Evolutionary conservation across 345 rosid genomes (phyloP).

Genomic region (Euphorbia lathyris): DNA sequence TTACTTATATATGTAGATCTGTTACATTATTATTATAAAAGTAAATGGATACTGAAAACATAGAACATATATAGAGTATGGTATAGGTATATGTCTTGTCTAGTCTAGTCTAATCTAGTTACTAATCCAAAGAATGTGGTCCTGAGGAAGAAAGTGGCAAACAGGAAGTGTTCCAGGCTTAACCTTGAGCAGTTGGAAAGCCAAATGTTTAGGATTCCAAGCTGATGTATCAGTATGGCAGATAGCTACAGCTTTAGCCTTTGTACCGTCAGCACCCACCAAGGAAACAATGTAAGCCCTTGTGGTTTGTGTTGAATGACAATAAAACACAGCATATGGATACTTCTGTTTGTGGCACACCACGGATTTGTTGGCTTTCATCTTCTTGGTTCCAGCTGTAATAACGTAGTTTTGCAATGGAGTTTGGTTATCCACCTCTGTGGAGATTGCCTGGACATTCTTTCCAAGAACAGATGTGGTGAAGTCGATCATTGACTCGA

Average conservation of each 20-base stretch:
- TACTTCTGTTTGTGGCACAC: slow-evolving; percentile 86
- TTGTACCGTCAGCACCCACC: slow-evolving; percentile 57
- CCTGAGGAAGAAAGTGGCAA: slow-evolving; percentile 28
- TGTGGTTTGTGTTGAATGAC: slow-evolving; percentile 60
- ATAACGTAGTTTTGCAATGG: slow-evolving; percentile 49
- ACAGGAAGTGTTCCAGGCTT: slow-evolving; percentile 24
- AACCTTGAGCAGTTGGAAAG: slow-evolving; percentile 22
- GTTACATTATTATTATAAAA: too few relatives aligned
- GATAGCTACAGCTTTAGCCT: slow-evolving; percentile 64
- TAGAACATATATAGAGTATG: too few relatives aligned
- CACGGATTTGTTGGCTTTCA: slow-evolving; percentile 41
- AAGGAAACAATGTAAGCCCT: slow-evolving; percentile 54
- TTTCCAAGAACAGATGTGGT: slow-evolving; percentile 63
- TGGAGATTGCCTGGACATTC: slow-evolving; percentile 48
- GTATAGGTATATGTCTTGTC: too few relatives aligned
- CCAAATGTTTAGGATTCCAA: slow-evolving; percentile 37
- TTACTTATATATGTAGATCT: too few relatives aligned
- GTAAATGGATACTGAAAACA: too few relatives aligned
- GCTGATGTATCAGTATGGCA: slow-evolving; percentile 84
- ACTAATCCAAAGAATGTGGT: slow-evolving; percentile 19
- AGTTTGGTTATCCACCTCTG: slow-evolving; percentile 50
- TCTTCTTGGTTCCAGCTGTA: slow-evolving; percentile 36
- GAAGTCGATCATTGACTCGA: slow-evolving; percentile 83
- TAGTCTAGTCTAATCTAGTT: too few relatives aligned
- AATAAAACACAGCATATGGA: slow-evolving; percentile 71